Conservation (phyloP, 768 basidiomycete species). For the Lyophyllum atratum region DNA sequence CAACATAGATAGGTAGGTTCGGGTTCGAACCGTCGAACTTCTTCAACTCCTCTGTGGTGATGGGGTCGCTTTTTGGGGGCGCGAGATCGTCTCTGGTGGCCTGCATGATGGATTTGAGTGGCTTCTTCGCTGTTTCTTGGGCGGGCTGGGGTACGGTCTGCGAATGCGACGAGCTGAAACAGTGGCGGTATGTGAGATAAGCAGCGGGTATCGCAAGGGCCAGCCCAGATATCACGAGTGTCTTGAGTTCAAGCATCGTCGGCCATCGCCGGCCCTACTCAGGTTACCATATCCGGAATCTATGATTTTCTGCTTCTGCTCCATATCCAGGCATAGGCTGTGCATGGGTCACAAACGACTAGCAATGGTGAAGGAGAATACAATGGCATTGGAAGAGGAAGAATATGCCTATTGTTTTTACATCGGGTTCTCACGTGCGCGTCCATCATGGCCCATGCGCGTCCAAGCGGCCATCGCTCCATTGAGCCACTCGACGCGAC, state of each 20-base stretch:
- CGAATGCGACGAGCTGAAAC: conserved; percentile 4
- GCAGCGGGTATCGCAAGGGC: conserved; percentile 25
- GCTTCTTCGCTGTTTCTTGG: conserved; percentile 27
- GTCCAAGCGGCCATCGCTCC: no score
- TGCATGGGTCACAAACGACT: neutral
- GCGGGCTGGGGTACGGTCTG: conserved; percentile 17
- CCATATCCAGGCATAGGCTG: neutral
- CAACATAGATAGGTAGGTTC: conserved; percentile 79
- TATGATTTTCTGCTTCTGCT: neutral
- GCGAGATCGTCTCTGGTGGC: conserved; percentile 57
- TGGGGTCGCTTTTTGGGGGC: conserved; percentile 79
- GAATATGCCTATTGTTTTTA: neutral
- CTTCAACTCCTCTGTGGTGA: conserved; percentile 67
- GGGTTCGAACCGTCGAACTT: conserved; percentile 70
- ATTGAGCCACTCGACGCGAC: neutral
- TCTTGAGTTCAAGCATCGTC: conserved; percentile 21
- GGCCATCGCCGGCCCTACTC: conserved; percentile 11
- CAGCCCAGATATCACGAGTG: conserved; percentile 26
- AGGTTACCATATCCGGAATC: neutral
- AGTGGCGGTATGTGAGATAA: conserved; percentile 25
- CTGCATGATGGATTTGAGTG: conserved; percentile 71
- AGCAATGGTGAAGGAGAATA: neutral
- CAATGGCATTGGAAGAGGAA: neutral
- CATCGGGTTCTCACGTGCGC: neutral
- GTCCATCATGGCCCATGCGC: no score